These are phyloP conservation scores for Areca catechu DNA, from an alignment of 176 grass and related monocot species.

Conservation along the genomic window DNA sequence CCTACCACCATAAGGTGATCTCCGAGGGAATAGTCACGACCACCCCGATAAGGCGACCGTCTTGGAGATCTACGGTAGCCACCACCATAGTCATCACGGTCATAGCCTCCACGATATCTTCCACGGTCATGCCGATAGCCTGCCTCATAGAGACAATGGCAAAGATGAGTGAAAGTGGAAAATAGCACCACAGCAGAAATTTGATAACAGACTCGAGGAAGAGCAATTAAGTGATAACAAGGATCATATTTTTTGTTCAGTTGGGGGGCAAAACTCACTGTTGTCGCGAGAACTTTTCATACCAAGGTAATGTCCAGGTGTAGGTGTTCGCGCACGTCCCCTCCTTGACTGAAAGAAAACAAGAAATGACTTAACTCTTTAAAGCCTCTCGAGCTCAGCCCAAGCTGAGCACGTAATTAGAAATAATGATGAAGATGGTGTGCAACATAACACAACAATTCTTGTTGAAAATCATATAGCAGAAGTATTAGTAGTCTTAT, in stretches of 20 bases:
- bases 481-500: constrained; percentile 1
- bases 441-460: constrained; percentile 20
- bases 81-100: constrained; percentile 52
- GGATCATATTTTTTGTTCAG: too few species aligned
- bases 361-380: not conserved
- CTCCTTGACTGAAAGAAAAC: constrained; percentile 38
- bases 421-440: not conserved
- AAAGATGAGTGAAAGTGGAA: not conserved
- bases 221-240: too few species aligned
- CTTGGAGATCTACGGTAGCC: constrained; percentile 51
- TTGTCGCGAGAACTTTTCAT: constrained; percentile 12
- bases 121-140: constrained; percentile 37
- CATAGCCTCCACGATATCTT: constrained; percentile 45
- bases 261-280: not conserved
- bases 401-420: not conserved
- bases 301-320: constrained; percentile 65
- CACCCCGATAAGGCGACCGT: constrained; percentile 28
- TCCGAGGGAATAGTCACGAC: constrained; percentile 41
- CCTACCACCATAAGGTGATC: constrained; percentile 39
- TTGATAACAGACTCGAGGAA: too few species aligned
- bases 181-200: too few species aligned
- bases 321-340: constrained; percentile 44
- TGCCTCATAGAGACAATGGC: constrained; percentile 1
- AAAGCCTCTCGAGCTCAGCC: too few species aligned
- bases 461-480: constrained; percentile 30